A percentile compares a stretch with the other conserved stretches of the same genome.
Conservation (phyloP, 257 asterid genomes). For the Coffea eugenioides region DNA sequence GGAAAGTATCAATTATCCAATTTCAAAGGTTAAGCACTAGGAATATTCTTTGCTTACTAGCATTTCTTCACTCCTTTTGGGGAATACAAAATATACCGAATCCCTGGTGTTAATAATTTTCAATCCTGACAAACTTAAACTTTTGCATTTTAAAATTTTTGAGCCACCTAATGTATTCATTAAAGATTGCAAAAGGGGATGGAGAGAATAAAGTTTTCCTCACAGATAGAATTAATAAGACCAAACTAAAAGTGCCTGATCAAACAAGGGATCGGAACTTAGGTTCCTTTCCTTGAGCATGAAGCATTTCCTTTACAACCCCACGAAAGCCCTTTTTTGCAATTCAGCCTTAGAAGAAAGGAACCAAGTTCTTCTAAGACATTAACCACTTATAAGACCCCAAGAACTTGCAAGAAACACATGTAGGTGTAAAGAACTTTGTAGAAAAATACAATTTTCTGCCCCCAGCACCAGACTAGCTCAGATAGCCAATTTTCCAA, state of each 20-base stretch:
- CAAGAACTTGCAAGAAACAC: slow-evolving; percentile 15
- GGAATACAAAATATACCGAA: neutral
- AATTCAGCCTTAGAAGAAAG: slow-evolving; percentile 72
- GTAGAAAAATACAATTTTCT: neutral
- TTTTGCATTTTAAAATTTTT: neutral
- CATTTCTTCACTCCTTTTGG: neutral
- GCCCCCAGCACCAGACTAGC: neutral
- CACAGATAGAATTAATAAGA: neutral
- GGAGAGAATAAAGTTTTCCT: slow-evolving; percentile 5
- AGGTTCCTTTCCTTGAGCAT: slow-evolving; percentile 46
- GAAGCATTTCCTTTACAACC: slow-evolving; percentile 63
- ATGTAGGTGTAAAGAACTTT: neutral
- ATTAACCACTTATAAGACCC: slow-evolving; percentile 25
- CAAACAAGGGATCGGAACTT: slow-evolving; percentile 22
- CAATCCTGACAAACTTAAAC: neutral
- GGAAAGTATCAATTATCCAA: neutral
- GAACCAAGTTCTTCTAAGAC: slow-evolving; percentile 40
- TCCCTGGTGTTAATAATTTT: neutral
- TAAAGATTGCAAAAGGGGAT: neutral
- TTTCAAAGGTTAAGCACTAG: neutral
- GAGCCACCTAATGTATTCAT: too few species aligned
- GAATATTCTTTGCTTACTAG: neutral
- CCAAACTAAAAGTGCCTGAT: neutral
- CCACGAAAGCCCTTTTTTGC: slow-evolving; percentile 34
- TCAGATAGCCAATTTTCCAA: neutral